phyloP scores from a whole-genome alignment of 176 grass and related monocot species.

The barley (Hordeum vulgare) region MorexV3_pseudomolecules_assembly NC_058520.1:600542702-600543201 shows the following conservation, averaged over 20 bases:
- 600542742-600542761: conserved; percentile 67
- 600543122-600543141: conserved; percentile 75
- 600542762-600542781: conserved; percentile 88
- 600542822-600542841: conserved; percentile 88
- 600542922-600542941: conserved; percentile 75
- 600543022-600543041: conserved; percentile 72
- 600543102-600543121: conserved; percentile 87
- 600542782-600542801: conserved; percentile 63
- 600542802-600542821: conserved; percentile 60
- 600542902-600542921: conserved; percentile 72
- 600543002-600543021: conserved; percentile 88
- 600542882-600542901: conserved; percentile 93
- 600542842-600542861: conserved; percentile 91
- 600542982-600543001: conserved; percentile 51
- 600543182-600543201: conserved; percentile 91
- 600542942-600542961: conserved; percentile 96
- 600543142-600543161: conserved; percentile 86
- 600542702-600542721: conserved; percentile 90
- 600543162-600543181: conserved; percentile 57
- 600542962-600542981: conserved; percentile 85
- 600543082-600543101: conserved; percentile 81
- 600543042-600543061: conserved; percentile 46
- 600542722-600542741: conserved; percentile 70
- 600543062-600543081: conserved; percentile 45
- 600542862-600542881: conserved; percentile 76